phyloP scores from a whole-genome alignment of 768 basidiomycete species.

The Bullera alba region DNA sequence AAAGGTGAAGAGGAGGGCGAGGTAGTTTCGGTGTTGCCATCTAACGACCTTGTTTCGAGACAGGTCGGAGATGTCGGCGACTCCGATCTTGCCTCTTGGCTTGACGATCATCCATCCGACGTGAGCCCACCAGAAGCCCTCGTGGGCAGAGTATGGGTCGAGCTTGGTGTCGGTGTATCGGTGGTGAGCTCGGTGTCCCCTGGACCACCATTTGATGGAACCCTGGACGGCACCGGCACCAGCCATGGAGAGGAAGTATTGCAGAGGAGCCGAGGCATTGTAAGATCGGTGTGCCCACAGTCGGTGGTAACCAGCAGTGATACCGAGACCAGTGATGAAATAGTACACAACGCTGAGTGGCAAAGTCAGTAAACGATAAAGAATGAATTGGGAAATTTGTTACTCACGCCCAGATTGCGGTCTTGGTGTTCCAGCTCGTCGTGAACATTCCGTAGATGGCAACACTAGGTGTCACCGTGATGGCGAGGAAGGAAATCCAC shows the following conservation, averaged over 20 bases:
- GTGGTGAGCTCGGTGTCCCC: conserved; percentile 95
- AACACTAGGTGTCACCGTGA: conserved; percentile 66
- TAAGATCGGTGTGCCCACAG: conserved; percentile 95
- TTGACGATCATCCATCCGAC: conserved; percentile 81
- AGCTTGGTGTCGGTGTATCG: conserved; percentile 95
- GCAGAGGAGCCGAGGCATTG: conserved; percentile 77
- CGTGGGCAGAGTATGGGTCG: conserved; percentile 89
- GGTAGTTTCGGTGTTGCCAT: conserved; percentile 83
- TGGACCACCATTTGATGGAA: conserved; percentile 97
- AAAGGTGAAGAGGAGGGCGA: conserved; percentile 62
- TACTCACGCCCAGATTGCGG: conserved; percentile 54
- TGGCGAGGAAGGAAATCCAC: conserved; percentile 67
- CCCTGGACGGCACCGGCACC: conserved; percentile 93
- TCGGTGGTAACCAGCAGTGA: conserved; percentile 75
- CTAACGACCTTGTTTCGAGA: conserved; percentile 68
- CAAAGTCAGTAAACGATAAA: not conserved
- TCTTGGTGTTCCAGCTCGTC: conserved; percentile 61
- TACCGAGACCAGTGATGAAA: conserved; percentile 76
- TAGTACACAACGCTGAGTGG: conserved; percentile 63
- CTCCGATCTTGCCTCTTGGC: conserved; percentile 79
- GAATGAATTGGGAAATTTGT: not conserved
- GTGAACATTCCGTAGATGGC: conserved; percentile 65
- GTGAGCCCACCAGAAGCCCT: conserved; percentile 79
- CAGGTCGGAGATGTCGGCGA: conserved; percentile 81
- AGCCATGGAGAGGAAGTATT: conserved; percentile 73